Evolutionary conservation across 108 stramenopile genomes (phyloP), one percentile per base, ranked within the genome.

Genomic region (Pseudonitzschia multistriata): DNA sequence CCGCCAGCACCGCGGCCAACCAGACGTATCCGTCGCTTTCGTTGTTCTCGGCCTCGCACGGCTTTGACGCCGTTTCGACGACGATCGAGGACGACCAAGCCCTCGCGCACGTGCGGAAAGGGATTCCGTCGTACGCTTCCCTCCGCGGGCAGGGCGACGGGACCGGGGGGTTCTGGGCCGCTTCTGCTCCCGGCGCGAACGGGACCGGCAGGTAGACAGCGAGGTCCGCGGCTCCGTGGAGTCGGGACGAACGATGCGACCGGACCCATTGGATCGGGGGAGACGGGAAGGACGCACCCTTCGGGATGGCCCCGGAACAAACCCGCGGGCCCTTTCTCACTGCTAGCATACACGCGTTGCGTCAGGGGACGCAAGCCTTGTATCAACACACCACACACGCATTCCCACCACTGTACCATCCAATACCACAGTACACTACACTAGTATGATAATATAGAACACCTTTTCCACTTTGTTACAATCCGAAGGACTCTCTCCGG

Each of bases 91-190:
- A 31, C 49, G 69, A 49, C 17, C 68, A 62, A 34, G 48, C 28
- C 22, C 31, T 59, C 14, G 60, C 34, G 11, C 39, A 68, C 30
- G 45, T 10, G 7, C 29, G 68, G 55, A 60, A 31, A 48, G 49
- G 56, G 15, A 76, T 76, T 66, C 75, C 75, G 47, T 70, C 75
- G 11, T 76, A 69, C 49, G 75, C 68, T 4, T 37, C 73, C 5
- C 33, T 74, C 45, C 65, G 73, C 28, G 49, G 60, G 28, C 71
- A 71, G 30, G 25, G 19, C 28, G 62, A 62, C 48, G 62, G 59
- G 35, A 35, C 40, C 42, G 61, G 47, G 14, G 17, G 45, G n/a
- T 3, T 61, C 27, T 25, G 19, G 17, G 42, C 40, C 22, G 40
- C 13, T 42, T 7, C 40, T 42, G 7, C 40, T 42, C 10, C 40